Conservation (phyloP, 352 stramenopile genomes). For the Phytophthora syringae region DNA sequence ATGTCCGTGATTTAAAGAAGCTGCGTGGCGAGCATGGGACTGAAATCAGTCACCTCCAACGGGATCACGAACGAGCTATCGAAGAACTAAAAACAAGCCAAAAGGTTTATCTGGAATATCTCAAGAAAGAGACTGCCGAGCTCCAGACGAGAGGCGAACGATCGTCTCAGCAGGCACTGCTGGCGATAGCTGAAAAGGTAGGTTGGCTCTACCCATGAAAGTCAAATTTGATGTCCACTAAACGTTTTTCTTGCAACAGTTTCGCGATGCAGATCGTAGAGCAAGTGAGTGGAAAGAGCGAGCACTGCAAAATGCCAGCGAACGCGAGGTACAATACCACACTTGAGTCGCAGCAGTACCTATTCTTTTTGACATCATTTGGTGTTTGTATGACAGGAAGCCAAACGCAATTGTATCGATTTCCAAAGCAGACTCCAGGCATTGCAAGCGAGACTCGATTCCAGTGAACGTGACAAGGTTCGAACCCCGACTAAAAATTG, state of each 20-base stretch:
- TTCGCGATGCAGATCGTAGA: constrained; percentile 45
- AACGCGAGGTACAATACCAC: constrained; percentile 45
- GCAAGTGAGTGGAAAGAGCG: constrained; percentile 48
- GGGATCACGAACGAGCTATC: constrained; percentile 45
- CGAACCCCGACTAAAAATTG: neutral
- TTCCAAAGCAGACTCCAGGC: constrained; percentile 27
- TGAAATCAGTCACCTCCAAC: constrained; percentile 52
- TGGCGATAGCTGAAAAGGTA: constrained; percentile 44
- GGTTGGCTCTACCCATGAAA: neutral
- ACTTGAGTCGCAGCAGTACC: neutral
- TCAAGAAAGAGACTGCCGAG: constrained; percentile 54
- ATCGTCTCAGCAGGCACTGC: constrained; percentile 32
- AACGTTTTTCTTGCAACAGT: constrained; percentile 16
- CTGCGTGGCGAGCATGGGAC: constrained; percentile 43
- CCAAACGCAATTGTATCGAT: constrained; percentile 16
- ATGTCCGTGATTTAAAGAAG: constrained; percentile 54
- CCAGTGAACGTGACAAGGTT: constrained; percentile 31
- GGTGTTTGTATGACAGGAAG: constrained; percentile 6
- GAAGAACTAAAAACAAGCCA: constrained; percentile 55
- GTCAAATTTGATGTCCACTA: neutral
- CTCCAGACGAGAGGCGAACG: constrained; percentile 25
- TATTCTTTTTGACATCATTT: neutral
- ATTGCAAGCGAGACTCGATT: constrained; percentile 14
- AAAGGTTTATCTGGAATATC: constrained; percentile 48
- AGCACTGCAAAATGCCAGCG: constrained; percentile 37